Evolutionary conservation across 75 land plant species (phyloP).

Genomic region (Ceratopteris richardii): DNA sequence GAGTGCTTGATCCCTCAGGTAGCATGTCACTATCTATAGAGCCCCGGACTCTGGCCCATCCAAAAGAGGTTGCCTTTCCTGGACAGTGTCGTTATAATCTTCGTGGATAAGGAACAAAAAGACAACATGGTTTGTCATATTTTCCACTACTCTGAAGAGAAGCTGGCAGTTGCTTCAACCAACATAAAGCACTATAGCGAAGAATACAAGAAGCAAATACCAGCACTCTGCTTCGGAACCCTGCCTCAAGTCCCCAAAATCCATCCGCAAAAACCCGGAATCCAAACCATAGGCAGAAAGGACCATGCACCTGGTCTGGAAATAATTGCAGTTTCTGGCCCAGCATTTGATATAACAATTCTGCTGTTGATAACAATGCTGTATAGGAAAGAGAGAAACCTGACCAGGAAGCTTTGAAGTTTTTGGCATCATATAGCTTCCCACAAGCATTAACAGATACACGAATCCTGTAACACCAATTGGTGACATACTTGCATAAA

Average conservation of each 20-base stretch:
- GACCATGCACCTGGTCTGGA: constrained; percentile 63
- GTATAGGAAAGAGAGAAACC: constrained; percentile 59
- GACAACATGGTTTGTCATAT: constrained; percentile 79
- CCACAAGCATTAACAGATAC: constrained; percentile 69
- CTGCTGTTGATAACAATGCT: constrained; percentile 50
- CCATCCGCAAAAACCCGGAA: constrained; percentile 44
- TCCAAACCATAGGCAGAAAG: constrained; percentile 58
- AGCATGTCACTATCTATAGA: background rate
- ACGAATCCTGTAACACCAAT: constrained; percentile 77
- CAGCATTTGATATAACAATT: constrained; percentile 89
- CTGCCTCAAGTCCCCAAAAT: constrained; percentile 70
- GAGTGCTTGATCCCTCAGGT: background rate
- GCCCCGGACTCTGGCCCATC: constrained; percentile 4
- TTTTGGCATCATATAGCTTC: constrained; percentile 68
- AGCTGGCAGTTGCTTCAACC: constrained; percentile 70
- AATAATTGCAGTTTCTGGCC: constrained; percentile 61
- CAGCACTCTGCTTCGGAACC: constrained; percentile 67
- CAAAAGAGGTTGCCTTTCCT: constrained; percentile 11
- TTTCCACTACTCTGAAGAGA: constrained; percentile 31
- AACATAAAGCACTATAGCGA: constrained; percentile 75
- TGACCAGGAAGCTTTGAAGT: constrained; percentile 71
- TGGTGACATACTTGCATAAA: constrained; percentile 90
- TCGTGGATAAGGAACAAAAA: constrained; percentile 52
- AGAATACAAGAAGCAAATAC: constrained; percentile 80
- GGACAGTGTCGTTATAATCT: too few species aligned